Base-by-base conservation (phyloP, 306 rosid species). In the Vigna angularis region DNA sequence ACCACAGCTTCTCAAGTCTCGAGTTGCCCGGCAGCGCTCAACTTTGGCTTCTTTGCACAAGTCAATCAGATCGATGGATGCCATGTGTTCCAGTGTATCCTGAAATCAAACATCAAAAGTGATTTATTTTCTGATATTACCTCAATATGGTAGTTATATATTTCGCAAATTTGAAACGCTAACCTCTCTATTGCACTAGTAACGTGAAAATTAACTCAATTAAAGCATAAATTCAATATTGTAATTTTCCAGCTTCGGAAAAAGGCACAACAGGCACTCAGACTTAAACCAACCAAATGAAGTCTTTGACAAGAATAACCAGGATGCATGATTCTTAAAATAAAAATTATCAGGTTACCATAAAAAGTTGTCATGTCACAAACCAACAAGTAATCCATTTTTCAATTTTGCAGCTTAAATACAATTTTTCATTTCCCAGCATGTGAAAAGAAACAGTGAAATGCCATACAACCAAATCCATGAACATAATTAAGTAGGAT, bases 1-100 rank as follows among this genome's bases (percentile, higher is more conserved):
- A 30, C 97, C 98, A 81, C 99, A 96, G 77, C 98, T 96, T 82
- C 99, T 90, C 88, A 96, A 86, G 86, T 96, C 99, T 82, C 99
- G 87, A 17, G 98, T 93, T 49, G 99, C 99, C 34, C 99, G 93
- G 83, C 99, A 96, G 48, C 77, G 86, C 85, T 96, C 99, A 66
- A 96, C 89, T 87, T 90, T 96, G 51, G 99, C 96, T 84, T 96
- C 97, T 77, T 93, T 91, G 75, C 99, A 93, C 83, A 96, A 82
- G 58, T 93, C 96, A 82, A 84, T 85, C 53, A 91, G 90, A 85
- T 96, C 94, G 81, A 91, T 85, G 10, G 97, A 83, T 71, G 99
- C 99, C 86, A 96, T 83, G 81, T 83, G 94, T 80, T 84, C 93
- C 88, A 96, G 80, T 68, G 99, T 89, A 68, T 87, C 97, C 99